Percentiles rank a stretch among this genome's conserved stretches.
phyloP scores from a whole-genome alignment of 495 filamentous ascomycete genomes.

The Aspergillus conjunctus region DNA sequence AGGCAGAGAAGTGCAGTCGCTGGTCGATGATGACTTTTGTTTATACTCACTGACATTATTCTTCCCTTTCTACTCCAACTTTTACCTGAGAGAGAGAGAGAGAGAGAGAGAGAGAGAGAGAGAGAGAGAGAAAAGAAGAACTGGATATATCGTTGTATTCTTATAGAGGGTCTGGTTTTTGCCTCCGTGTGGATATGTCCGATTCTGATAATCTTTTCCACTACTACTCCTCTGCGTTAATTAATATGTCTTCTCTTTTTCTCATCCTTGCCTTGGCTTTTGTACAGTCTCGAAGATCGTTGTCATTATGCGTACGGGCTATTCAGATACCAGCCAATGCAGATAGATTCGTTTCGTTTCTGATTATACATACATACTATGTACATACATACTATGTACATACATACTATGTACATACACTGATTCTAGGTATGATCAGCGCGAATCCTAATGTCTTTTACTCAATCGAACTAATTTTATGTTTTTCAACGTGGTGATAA shows the following conservation, averaged over 20 bases:
- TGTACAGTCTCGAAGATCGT: neutral
- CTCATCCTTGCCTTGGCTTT: neutral
- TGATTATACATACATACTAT: conserved; percentile 6
- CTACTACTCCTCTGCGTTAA: neutral
- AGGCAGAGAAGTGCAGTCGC: conserved; percentile 79
- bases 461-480: no score
- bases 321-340: conserved; percentile 4
- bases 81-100: neutral
- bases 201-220: neutral
- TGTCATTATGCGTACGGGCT: conserved; percentile 1
- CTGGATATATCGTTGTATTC: conserved; percentile 1
- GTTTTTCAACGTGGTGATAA: no score
- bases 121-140: neutral
- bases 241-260: neutral
- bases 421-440: neutral
- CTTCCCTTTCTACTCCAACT: conserved; percentile 3
- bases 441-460: no score
- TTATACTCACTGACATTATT: conserved; percentile 6
- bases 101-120: neutral
- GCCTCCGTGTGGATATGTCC: conserved; percentile 1
- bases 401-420: neutral
- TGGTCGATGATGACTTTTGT: conserved; percentile 33
- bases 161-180: neutral
- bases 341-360: conserved; percentile 4
- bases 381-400: neutral